A percentile compares a stretch with the other conserved stretches of the same genome.
Evolutionary conservation across 2,329 filamentous ascomycete genomes (phyloP).

Genomic region (Phyllosticta paracitricarpa): DNA sequence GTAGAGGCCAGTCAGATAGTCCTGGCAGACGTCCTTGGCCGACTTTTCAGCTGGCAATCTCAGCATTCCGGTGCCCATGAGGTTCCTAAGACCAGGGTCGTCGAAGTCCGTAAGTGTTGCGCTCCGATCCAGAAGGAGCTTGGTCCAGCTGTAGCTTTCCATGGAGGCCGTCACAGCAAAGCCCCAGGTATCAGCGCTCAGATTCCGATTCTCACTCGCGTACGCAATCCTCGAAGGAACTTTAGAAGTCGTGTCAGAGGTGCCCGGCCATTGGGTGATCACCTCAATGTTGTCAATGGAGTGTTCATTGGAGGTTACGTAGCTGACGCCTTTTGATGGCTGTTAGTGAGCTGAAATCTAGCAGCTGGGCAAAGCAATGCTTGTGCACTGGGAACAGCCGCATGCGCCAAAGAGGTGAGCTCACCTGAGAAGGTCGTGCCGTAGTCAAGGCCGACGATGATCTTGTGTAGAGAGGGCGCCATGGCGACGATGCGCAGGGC

Average conservation of each 20-base stretch:
- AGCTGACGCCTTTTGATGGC: neutral
- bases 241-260: slow-evolving; percentile 1
- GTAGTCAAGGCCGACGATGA: slow-evolving; percentile 11
- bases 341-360: too few relatives aligned
- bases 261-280: slow-evolving; percentile 1
- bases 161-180: slow-evolving; percentile 11
- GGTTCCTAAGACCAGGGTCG: slow-evolving; percentile 10
- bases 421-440: slow-evolving; percentile 12
- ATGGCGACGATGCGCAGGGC: neutral
- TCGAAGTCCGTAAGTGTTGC: slow-evolving; percentile 8
- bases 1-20: slow-evolving; percentile 9
- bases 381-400: neutral
- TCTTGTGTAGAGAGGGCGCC: neutral
- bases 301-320: slow-evolving; percentile 2
- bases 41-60: slow-evolving; percentile 9
- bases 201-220: slow-evolving; percentile 1
- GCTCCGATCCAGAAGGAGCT: slow-evolving; percentile 12
- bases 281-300: slow-evolving; percentile 6
- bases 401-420: neutral
- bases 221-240: slow-evolving; percentile 10
- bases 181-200: slow-evolving; percentile 2
- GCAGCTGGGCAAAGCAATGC: neutral
- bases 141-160: slow-evolving; percentile 13
- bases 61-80: slow-evolving; percentile 9
- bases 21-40: slow-evolving; percentile 7